phyloP scores from a whole-genome alignment of 371 early-diverging fungal genomes.

The Mucor circinelloides region DNA sequence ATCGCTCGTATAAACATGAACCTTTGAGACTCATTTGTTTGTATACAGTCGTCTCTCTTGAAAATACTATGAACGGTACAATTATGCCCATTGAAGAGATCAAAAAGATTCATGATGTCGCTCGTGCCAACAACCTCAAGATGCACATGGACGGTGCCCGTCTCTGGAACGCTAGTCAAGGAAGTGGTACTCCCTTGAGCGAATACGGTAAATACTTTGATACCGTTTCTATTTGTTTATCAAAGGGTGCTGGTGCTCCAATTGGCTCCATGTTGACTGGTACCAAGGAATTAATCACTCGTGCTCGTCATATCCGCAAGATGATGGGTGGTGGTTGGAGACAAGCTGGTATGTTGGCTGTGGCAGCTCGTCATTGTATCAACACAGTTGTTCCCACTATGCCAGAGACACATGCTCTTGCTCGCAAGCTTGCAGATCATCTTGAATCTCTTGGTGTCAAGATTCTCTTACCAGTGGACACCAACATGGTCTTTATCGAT shows the following conservation, averaged over 20 bases:
- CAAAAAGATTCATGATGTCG: conserved; percentile 60
- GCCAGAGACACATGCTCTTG: conserved; percentile 67
- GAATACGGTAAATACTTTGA: conserved; percentile 79
- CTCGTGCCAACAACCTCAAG: conserved; percentile 51
- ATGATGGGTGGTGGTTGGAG: conserved; percentile 94
- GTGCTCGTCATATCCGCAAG: conserved; percentile 85
- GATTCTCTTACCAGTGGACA: conserved; percentile 70
- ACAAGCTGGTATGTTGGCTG: conserved; percentile 82
- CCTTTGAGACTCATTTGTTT: neutral
- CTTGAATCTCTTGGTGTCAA: conserved; percentile 63
- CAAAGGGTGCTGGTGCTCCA: conserved; percentile 90
- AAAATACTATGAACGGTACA: conserved; percentile 87
- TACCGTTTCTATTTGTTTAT: conserved; percentile 85
- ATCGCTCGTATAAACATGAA: neutral
- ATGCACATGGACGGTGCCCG: conserved; percentile 92
- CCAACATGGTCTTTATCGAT: conserved; percentile 88
- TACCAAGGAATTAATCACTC: conserved; percentile 58
- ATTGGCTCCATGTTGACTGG: conserved; percentile 86
- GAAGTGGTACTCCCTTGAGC: conserved; percentile 64
- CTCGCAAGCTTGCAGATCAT: conserved; percentile 60
- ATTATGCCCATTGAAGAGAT: conserved; percentile 81
- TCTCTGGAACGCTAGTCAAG: conserved; percentile 87
- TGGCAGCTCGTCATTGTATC: conserved; percentile 73
- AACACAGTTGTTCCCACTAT: conserved; percentile 66
- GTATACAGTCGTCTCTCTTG: conserved; percentile 70